Evolutionary conservation across 768 basidiomycete species (phyloP).

Genomic region (Pleurotus citrinopileatus): DNA sequence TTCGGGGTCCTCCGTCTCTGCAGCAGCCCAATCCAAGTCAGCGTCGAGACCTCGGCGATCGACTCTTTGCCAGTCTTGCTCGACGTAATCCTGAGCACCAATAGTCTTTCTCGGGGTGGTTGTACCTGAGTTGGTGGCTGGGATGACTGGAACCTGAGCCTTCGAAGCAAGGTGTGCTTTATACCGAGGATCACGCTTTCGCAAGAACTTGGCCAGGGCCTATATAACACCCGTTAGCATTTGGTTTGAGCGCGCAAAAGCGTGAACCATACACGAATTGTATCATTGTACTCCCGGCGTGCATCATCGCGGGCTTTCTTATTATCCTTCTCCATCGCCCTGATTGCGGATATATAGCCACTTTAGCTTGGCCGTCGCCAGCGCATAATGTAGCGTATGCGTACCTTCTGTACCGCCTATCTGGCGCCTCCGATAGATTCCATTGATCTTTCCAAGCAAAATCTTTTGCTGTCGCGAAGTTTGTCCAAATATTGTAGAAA

Average conservation of each 20-base stretch:
- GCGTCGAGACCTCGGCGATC: constrained; percentile 34
- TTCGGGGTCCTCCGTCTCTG: constrained; percentile 67
- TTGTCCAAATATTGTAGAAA: constrained; percentile 87
- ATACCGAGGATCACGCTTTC: constrained; percentile 89
- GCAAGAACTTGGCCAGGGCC: constrained; percentile 73
- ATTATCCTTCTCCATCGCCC: constrained; percentile 95
- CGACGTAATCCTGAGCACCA: constrained; percentile 49
- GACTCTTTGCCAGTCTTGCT: constrained; percentile 89
- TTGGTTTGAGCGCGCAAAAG: neutral
- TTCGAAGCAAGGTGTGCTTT: constrained; percentile 57
- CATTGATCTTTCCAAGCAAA: constrained; percentile 88
- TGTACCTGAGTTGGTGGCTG: constrained; percentile 26
- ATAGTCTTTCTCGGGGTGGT: constrained; percentile 27
- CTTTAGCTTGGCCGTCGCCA: neutral
- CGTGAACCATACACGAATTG: constrained; percentile 63
- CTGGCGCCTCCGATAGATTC: constrained; percentile 81
- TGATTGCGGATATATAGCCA: constrained; percentile 20
- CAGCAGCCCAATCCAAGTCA: constrained; percentile 75
- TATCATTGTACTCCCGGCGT: constrained; percentile 89
- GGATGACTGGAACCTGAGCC: constrained; percentile 31
- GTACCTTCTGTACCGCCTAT: constrained; percentile 78
- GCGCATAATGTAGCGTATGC: constrained; percentile 12
- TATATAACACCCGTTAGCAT: constrained; percentile 24
- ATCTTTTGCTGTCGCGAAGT: constrained; percentile 84
- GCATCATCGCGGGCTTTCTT: constrained; percentile 88